phyloP scores from a whole-genome alignment of 2,329 filamentous ascomycete genomes.

The Waltergamsia citrina region DNA sequence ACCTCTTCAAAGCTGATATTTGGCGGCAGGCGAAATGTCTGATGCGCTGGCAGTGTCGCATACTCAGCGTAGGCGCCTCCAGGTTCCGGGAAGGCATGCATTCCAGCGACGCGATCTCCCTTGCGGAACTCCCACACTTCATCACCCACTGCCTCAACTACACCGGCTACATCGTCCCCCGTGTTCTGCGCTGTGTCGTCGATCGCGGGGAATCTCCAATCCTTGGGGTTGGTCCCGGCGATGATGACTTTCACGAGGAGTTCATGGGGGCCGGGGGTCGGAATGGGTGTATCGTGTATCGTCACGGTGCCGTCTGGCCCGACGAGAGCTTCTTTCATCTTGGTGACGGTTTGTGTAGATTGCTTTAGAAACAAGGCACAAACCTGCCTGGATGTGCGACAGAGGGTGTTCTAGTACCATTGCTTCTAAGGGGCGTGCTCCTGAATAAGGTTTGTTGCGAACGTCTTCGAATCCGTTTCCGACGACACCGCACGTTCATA shows the following conservation, averaged over 20 bases:
- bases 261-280: not conserved
- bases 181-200: conserved; percentile 6
- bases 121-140: conserved; percentile 33
- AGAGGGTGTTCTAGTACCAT: too few species aligned
- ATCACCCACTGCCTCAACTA: conserved; percentile 37
- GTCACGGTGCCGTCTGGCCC: not conserved
- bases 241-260: conserved; percentile 1
- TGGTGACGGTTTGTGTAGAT: too few species aligned
- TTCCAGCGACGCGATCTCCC: conserved; percentile 41
- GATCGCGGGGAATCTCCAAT: conserved; percentile 2
- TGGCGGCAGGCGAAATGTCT: conserved; percentile 45
- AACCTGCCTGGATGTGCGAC: too few species aligned
- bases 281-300: not conserved
- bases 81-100: conserved; percentile 9
- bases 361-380: too few species aligned
- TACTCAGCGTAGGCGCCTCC: conserved; percentile 53
- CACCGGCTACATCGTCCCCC: conserved; percentile 28
- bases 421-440: too few species aligned
- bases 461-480: too few species aligned
- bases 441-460: too few species aligned
- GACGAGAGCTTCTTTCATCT: conserved; percentile 1
- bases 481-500: too few species aligned
- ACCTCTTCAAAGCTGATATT: conserved; percentile 44
- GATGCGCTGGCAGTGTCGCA: conserved; percentile 42
- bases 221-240: conserved; percentile 3